Evolutionary conservation across 2,329 filamentous ascomycete species (phyloP).

Genomic region (Neofusicoccum sp.): DNA sequence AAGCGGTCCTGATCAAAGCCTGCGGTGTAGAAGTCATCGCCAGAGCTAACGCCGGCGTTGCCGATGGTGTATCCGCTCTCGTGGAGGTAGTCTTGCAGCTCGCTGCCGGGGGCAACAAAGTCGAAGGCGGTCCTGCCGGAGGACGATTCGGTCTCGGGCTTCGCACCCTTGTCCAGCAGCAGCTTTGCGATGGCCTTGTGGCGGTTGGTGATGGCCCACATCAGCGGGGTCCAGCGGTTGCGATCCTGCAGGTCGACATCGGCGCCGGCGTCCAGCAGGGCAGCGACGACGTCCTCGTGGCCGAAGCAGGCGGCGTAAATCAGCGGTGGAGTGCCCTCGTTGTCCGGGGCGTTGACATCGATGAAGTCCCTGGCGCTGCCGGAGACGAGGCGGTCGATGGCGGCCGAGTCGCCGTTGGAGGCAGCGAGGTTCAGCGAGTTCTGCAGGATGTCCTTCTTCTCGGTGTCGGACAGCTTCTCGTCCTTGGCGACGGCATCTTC

Average conservation of each 20-base stretch:
- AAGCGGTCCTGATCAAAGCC: conserved; percentile 92
- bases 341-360: conserved; percentile 84
- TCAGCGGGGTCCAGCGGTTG: conserved; percentile 95
- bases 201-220: conserved; percentile 99
- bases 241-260: conserved; percentile 92
- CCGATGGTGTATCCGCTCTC: conserved; percentile 92
- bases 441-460: conserved; percentile 82
- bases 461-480: conserved; percentile 70
- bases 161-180: conserved; percentile 88
- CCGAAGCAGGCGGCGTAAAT: conserved; percentile 99
- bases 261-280: conserved; percentile 81
- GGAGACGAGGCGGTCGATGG: conserved; percentile 73
- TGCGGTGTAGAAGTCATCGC: conserved; percentile 89
- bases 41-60: conserved; percentile 68
- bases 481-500: conserved; percentile 79
- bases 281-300: conserved; percentile 84
- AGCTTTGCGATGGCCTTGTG: conserved; percentile 96
- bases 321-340: conserved; percentile 92
- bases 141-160: conserved; percentile 93
- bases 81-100: conserved; percentile 93
- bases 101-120: conserved; percentile 92
- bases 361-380: conserved; percentile 76
- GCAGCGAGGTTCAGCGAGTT: conserved; percentile 92
- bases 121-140: conserved; percentile 93
- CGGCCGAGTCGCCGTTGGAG: conserved; percentile 88